Base-by-base conservation (phyloP, 768 basidiomycete species). In the Lactarius indigo region DNA sequence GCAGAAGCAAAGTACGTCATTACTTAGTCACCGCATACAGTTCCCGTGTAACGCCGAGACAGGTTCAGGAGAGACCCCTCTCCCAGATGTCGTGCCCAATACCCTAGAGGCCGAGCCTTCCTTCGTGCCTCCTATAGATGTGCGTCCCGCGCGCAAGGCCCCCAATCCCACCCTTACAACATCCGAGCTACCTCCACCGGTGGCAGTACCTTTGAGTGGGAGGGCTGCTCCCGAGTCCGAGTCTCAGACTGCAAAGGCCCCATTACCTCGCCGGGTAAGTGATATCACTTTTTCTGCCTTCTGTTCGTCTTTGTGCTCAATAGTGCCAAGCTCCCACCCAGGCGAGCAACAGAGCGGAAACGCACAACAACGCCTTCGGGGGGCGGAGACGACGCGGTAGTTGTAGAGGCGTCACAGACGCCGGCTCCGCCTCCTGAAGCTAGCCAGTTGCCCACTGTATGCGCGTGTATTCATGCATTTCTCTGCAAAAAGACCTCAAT, bases 81-180 rank as follows among this genome's bases (percentile, higher is more conserved):
- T 84, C 0, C 85, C 85, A 1, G 79, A 83, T 56, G 76, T 79
- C 42, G 76, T 87, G 13, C 83, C 83, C 5, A 87, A 86, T 65
- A 82, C 85, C 0, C 79, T 80, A 66, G 78, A 81, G 3, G 79
- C 81, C 23, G 87, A 88, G 67, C 81, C 82, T 0, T 81, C 83
- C 5, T 65, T 80, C 9, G 31, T 31, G 9, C 75, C 76, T 20
- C 75, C 79, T 18, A 26, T 60, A 5, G 31, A 9, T 17, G 13
- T 15, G 39, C 26, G 33, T 39, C 37, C 59, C 33, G 28, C 7
- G 2, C 57, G n/a, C 42, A 64, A 3, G 12, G 33, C 57, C n/a
- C 31, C 18, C 23, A 30, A 33, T 7, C 26, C 61, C 28, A 5
- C 17, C 6, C 56, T 17, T 31, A 17, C 57, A 31, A 10, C 37